Evolutionary conservation across 331 rosid genomes (phyloP), one percentile per base, ranked within the genome.

Genomic region (Arachis monticola): DNA sequence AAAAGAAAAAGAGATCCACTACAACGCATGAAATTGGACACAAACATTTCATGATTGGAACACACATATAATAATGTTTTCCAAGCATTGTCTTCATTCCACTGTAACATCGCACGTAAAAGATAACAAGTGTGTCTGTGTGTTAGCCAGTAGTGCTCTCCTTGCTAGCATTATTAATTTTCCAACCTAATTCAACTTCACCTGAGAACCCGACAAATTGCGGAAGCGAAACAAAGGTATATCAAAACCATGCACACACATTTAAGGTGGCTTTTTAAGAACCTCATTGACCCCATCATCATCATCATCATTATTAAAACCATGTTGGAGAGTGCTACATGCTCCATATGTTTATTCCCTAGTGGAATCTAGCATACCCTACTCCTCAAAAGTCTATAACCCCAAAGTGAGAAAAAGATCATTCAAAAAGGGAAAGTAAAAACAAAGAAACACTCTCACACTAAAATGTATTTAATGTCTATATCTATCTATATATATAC

Each of bases 321-420:
- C 80, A 53, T 56, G 31, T 44, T 74, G 59, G 2, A 52, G 46
- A 48, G 41, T 10, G 64, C 58, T 67, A 38, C 7, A 14, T 58
- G 50, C 10, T 65, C 0, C 40, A 35, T 35, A 35, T 38, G 41
- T 5, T 38, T 5, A 38, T 38, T 53, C 78, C 64, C 35, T 60
- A 82, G 87, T 84, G 87, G 91, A 77, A 80, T 77, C 86, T 80
- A 40, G 72, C 88, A 74, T 60, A 64, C 78, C 67, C 83, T 81
- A 79, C 64, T 14, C 72, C 60, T 11, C 10, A 77, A 79, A 81
- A 73, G 73, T 76, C 81, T 80, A 64, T 5, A 13, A 32, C 31
- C 56, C 53, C 65, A 12, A 12, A 42, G 71, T n/a, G 22, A 63
- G 38, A 45, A 41, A 6, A 56, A 63, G 71, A 45, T 64, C 69